Base-by-base conservation (phyloP, 2,329 filamentous ascomycete genomes). In the Aspergillus hortae region DNA sequence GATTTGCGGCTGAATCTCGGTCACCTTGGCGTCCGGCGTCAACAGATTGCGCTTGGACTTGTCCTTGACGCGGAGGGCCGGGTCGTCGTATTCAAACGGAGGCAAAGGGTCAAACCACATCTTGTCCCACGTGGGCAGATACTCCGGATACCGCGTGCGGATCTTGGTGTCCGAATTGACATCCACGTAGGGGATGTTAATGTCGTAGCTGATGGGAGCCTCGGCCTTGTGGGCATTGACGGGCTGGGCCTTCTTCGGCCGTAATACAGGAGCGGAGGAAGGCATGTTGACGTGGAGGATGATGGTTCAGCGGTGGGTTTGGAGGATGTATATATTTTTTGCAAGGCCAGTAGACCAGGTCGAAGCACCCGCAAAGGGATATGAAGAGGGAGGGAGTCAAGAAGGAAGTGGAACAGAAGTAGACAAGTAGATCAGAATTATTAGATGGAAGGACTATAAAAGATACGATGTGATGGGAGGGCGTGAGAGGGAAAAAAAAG, bases 181-280 rank as follows among this genome's bases (percentile, higher is more conserved):
- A 57, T 66, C 68, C 46, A 71, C 68, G 52, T 85, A 77, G 44
- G 75, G 75, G 45, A 77, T 69, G 61, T 77, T 77, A 64, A 77
- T 77, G 59, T 77, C 74, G 57, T 77, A 77, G 48, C 65, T 72
- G 51, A 73, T 71, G 23, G 71, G 70, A 47, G 57, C 56, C 36
- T 70, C 63, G 27, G 64, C 56, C 43, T 64, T 60, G 44, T 63
- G 59, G 42, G 58, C 56, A 47, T 66, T 59, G 54, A 58, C 43
- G n/a, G 61, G 51, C 42, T 64, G 57, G 27, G 54, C 44, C 52
- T 57, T 60, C 27, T 66, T 63, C 38, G 63, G 59, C 57, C 62
- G 59, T 41, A 60, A 49, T 3, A 67, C 55, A 50, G 66, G 67
- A 33, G 66, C 66, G 15, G 67, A 62, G 23, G 67, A 67, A 15